A percentile compares a stretch with the other conserved stretches of the same genome.
Evolutionary conservation across 1,284 basidiomycete species (phyloP).

Genomic region (Rhodofomes roseus): DNA sequence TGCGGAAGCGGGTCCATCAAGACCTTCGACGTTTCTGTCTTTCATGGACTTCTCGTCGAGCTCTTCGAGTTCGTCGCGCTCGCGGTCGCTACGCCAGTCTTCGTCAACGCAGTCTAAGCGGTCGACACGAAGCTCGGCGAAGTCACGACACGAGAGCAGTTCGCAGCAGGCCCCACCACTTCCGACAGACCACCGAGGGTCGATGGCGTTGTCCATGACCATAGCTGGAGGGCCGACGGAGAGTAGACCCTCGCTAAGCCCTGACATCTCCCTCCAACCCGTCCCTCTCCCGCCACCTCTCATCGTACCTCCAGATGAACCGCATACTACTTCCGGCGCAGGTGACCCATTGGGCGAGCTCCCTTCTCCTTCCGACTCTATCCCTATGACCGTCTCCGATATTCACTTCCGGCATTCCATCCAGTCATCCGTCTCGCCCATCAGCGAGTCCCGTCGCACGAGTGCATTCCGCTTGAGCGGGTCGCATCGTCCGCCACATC

Average conservation of each 20-base stretch:
- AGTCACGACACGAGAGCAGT: slow-evolving; percentile 18
- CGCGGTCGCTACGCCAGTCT: slow-evolving; percentile 22
- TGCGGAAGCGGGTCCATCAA: slow-evolving; percentile 1
- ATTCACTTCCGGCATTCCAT: slow-evolving; percentile 58
- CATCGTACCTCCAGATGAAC: slow-evolving; percentile 10
- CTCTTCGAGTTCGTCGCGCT: slow-evolving; percentile 26
- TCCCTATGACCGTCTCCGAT: slow-evolving; percentile 66
- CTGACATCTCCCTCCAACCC: slow-evolving; percentile 26
- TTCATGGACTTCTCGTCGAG: slow-evolving; percentile 61
- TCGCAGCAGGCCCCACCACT: slow-evolving; percentile 7
- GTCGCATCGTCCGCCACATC: slow-evolving; percentile 45
- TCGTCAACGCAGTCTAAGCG: slow-evolving; percentile 21
- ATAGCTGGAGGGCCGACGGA: slow-evolving; percentile 23
- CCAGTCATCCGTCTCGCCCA: slow-evolving; percentile 32
- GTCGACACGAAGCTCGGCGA: slow-evolving; percentile 21
- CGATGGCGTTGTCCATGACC: slow-evolving; percentile 28
- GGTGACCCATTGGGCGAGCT: slow-evolving; percentile 19
- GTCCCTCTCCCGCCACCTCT: slow-evolving; percentile 20
- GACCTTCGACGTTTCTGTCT: slow-evolving; percentile 35
- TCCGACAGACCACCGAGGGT: slow-evolving; percentile 22
- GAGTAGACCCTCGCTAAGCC: slow-evolving; percentile 24
- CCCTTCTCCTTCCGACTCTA: slow-evolving; percentile 61
- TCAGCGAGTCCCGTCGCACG: slow-evolving; percentile 33
- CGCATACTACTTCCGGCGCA: neutral
- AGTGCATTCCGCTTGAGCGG: slow-evolving; percentile 28